Base-by-base conservation (phyloP, 768 basidiomycete species). In the Rhizopogon salebrosus region DNA sequence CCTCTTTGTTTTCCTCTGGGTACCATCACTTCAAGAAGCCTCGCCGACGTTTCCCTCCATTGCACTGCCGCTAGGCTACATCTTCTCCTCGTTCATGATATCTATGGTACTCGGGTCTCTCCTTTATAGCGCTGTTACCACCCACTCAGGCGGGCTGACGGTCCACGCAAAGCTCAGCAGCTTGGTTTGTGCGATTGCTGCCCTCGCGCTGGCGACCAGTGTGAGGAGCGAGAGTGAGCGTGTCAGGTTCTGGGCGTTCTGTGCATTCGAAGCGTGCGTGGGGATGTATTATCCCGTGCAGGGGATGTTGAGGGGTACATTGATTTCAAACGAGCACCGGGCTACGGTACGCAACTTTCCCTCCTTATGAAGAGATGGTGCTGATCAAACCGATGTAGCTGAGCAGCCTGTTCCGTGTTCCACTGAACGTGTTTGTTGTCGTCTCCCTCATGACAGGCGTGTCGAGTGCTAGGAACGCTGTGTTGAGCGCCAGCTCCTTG, bases 1-100 rank as follows among this genome's bases (percentile, higher is more conserved):
- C 67, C 78, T 89, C 55, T 90, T 89, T 67, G 88, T 89, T 57
- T 90, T 89, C 71, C 73, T 85, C 56, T 90, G 88, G 88, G 88
- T 90, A 0, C 87, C 89, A 1, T 76, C 82, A 2, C 71, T 90
- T 14, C 86, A 90, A 67, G 84, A 88, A 62, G 70, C 70, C 20
- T 75, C 82, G n/a, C 40, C 57, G 11, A 62, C 64, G 16, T 67
- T 61, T 54, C 61, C 72, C 9, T 55, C 67, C 10, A 58, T 61
- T 6, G 54, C 70, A 16, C 80, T 88, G 24, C 89, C 88, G 0
- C 74, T 90, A 7, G 88, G 89, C 2, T 86, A 85, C 67, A 88
- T 90, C 58, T 90, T 90, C 67, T 86, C 87, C 26, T 75, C 80
- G 6, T 87, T 89, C 73, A 90, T 90, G 88, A 70, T 88, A 51